These are phyloP conservation scores for Leccinum fuscescens DNA, from an alignment of 1,284 basidiomycete genomes.

Conservation along the genomic window DNA sequence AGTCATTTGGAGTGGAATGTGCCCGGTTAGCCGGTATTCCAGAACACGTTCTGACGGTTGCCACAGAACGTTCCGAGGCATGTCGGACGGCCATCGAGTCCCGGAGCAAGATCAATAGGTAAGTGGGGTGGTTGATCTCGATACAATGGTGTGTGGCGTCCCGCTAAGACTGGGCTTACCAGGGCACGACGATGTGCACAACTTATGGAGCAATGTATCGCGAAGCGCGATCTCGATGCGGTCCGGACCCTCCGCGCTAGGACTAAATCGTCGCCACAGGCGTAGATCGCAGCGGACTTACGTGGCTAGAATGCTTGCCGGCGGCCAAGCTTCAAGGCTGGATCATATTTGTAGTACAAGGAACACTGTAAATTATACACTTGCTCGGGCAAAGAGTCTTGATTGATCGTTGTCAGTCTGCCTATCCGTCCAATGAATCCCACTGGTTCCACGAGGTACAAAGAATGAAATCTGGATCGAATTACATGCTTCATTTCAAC, in stretches of 20 bases:
- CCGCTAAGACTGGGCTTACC: neutral
- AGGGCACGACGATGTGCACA: constrained; percentile 25
- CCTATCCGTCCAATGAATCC: neutral
- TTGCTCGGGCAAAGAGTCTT: neutral
- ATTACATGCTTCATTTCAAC: constrained; percentile 16
- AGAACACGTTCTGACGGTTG: constrained; percentile 60
- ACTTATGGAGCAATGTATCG: constrained; percentile 28
- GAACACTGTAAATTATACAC: neutral
- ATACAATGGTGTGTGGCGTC: neutral
- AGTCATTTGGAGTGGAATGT: constrained; percentile 89
- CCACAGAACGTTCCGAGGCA: constrained; percentile 53
- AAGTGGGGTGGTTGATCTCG: constrained; percentile 26
- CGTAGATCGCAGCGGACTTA: constrained; percentile 6
- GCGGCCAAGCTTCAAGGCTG: neutral
- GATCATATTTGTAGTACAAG: rapidly evolving
- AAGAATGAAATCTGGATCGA: neutral
- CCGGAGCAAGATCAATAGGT: constrained; percentile 53
- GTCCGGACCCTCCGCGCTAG: constrained; percentile 23
- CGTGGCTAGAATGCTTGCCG: neutral
- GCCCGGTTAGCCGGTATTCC: constrained; percentile 82
- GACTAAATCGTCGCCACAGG: constrained; percentile 2
- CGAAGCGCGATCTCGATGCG: constrained; percentile 13
- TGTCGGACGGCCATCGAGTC: constrained; percentile 55
- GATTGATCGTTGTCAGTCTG: neutral
- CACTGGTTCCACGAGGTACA: neutral